Conservation (phyloP, 2,329 filamentous ascomycete genomes). For the Sclerotinia glacialis region DNA sequence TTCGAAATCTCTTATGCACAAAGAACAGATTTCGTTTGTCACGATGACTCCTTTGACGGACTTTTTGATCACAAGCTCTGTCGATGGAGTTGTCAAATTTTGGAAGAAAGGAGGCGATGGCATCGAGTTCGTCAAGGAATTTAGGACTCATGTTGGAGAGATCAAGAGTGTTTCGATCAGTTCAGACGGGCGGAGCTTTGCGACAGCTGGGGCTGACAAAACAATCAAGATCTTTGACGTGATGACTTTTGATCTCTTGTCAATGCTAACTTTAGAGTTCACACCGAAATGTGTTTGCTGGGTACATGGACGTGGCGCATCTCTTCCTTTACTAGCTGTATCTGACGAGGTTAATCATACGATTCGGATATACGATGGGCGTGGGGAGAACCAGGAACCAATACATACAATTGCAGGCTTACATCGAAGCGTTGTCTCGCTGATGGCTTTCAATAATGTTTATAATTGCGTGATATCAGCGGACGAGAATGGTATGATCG, state of each 20-base stretch:
- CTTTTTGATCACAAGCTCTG: slow-evolving; percentile 89
- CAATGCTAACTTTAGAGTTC: slow-evolving; percentile 76
- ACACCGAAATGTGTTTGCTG: slow-evolving; percentile 81
- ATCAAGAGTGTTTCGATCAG: slow-evolving; percentile 82
- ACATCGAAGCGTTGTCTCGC: slow-evolving; percentile 76
- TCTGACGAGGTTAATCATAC: slow-evolving; percentile 69
- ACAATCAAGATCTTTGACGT: slow-evolving; percentile 79
- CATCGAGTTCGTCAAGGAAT: slow-evolving; percentile 98
- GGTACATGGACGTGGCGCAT: slow-evolving; percentile 86
- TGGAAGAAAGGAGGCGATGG: slow-evolving; percentile 94
- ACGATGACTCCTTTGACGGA: slow-evolving; percentile 89
- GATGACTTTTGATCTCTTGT: slow-evolving; percentile 82
- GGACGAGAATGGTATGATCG: slow-evolving; percentile 88
- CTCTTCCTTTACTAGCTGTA: slow-evolving; percentile 79
- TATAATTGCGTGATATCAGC: slow-evolving; percentile 90
- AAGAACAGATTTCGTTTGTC: slow-evolving; percentile 85
- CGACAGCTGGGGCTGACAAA: slow-evolving; percentile 76
- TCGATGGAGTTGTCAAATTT: slow-evolving; percentile 97
- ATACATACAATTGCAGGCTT: slow-evolving; percentile 74
- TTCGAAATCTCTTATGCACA: slow-evolving; percentile 97
- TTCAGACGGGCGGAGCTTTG: slow-evolving; percentile 88
- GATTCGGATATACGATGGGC: slow-evolving; percentile 84
- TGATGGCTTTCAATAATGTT: slow-evolving; percentile 85
- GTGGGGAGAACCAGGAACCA: slow-evolving; percentile 74
- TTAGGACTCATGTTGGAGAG: slow-evolving; percentile 83